Conservation (phyloP, 2,329 filamentous ascomycete genomes). For the Talaromyces funiculosus region DNA sequence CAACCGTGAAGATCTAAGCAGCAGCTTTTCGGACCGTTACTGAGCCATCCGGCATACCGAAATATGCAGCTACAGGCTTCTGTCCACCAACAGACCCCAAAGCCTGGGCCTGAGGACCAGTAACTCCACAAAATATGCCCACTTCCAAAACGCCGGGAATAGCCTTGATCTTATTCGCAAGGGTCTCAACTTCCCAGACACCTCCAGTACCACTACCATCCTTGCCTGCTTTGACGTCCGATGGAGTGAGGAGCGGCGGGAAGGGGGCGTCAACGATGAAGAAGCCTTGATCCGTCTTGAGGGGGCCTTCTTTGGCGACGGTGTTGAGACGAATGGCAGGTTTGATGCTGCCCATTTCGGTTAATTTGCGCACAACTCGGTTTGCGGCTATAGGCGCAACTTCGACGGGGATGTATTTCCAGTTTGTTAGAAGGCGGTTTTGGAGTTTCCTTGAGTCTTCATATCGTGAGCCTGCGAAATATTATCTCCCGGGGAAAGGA, state of each 20-base stretch:
- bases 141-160: conserved; percentile 88
- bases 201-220: conserved; percentile 57
- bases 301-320: conserved; percentile 72
- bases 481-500: not conserved
- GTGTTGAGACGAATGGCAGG: conserved; percentile 68
- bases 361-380: conserved; percentile 68
- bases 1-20: conserved; percentile 13
- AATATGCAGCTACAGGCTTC: conserved; percentile 91
- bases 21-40: conserved; percentile 52
- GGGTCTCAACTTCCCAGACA: conserved; percentile 70
- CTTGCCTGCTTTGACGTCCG: conserved; percentile 47
- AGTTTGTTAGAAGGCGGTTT: conserved; percentile 63
- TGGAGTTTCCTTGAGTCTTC: conserved; percentile 86
- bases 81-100: conserved; percentile 65
- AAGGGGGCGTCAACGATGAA: conserved; percentile 93
- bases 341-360: conserved; percentile 63
- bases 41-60: conserved; percentile 75
- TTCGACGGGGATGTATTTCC: conserved; percentile 87
- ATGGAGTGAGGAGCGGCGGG: conserved; percentile 60
- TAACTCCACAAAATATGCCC: conserved; percentile 79
- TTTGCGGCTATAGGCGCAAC: conserved; percentile 79
- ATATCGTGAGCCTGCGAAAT: not conserved
- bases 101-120: conserved; percentile 64
- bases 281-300: conserved; percentile 80
- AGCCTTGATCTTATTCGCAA: conserved; percentile 69